phyloP scores from a whole-genome alignment of 805 yeast genomes.

The Saccharomyces mikatae region DNA sequence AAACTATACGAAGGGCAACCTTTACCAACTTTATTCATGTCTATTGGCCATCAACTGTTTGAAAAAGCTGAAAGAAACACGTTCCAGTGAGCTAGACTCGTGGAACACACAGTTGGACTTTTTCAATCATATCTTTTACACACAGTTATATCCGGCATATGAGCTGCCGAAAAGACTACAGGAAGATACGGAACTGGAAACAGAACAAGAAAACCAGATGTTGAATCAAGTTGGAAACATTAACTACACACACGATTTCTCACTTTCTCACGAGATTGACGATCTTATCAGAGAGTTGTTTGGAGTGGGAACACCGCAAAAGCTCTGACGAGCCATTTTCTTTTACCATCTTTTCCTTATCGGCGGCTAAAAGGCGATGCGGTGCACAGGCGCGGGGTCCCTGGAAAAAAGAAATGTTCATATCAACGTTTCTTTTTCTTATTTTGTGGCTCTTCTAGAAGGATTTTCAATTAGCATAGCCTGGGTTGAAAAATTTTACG shows the following conservation, averaged over 20 bases:
- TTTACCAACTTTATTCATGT: slow-evolving; percentile 30
- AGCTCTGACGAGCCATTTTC: background rate
- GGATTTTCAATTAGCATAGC: background rate
- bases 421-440: background rate
- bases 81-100: slow-evolving; percentile 2
- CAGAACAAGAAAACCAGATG: slow-evolving; percentile 19
- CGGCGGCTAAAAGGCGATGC: background rate
- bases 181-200: slow-evolving; percentile 18
- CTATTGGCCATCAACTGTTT: slow-evolving; percentile 26
- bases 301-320: slow-evolving; percentile 13
- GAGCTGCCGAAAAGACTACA: slow-evolving; percentile 18
- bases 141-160: slow-evolving; percentile 20
- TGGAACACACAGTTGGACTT: slow-evolving; percentile 16
- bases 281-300: slow-evolving; percentile 30
- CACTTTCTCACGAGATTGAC: slow-evolving; percentile 31
- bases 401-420: background rate
- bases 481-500: background rate
- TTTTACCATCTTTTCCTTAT: background rate
- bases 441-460: background rate
- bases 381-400: slow-evolving; percentile 1
- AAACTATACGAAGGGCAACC: slow-evolving; percentile 19
- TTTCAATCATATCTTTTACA: slow-evolving; percentile 21
- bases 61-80: slow-evolving; percentile 12
- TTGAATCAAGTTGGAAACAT: slow-evolving; percentile 23
- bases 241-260: slow-evolving; percentile 28